Conservation (phyloP, 345 rosid species). For the Luvunga scandens region DNA sequence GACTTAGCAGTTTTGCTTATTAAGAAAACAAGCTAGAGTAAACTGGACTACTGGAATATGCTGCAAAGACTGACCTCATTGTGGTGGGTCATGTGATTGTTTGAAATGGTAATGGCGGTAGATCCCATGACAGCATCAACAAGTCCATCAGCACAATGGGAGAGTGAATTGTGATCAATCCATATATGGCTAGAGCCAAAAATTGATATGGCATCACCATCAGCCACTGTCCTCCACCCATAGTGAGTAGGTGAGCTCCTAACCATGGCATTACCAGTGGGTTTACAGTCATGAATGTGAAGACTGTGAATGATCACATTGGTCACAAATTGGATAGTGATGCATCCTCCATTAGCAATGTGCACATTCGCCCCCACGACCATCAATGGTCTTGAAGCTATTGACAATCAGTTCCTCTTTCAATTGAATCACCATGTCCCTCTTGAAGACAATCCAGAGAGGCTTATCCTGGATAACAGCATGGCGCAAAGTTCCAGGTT, state of each 20-base stretch:
- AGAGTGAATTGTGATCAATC: constrained; percentile 93
- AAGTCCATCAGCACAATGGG: constrained; percentile 92
- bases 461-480: constrained; percentile 88
- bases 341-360: constrained; percentile 89
- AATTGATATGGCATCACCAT: constrained; percentile 84
- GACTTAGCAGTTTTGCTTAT: background rate
- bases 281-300: constrained; percentile 90
- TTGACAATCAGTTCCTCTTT: constrained; percentile 84
- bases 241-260: constrained; percentile 79
- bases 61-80: constrained; percentile 58
- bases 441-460: constrained; percentile 87
- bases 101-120: constrained; percentile 83
- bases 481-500: constrained; percentile 84
- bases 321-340: constrained; percentile 76
- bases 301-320: constrained; percentile 92
- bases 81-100: constrained; percentile 88
- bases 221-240: constrained; percentile 95
- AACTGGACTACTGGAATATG: background rate
- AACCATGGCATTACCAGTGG: constrained; percentile 94
- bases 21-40: background rate
- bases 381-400: constrained; percentile 94
- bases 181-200: constrained; percentile 88
- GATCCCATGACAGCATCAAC: constrained; percentile 98
- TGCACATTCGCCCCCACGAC: constrained; percentile 81
- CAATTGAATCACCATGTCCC: constrained; percentile 85